Evolutionary conservation across 2,329 filamentous ascomycete species (phyloP), one percentile per base, ranked within the genome.

Genomic region (Ophiocordyceps australis): DNA sequence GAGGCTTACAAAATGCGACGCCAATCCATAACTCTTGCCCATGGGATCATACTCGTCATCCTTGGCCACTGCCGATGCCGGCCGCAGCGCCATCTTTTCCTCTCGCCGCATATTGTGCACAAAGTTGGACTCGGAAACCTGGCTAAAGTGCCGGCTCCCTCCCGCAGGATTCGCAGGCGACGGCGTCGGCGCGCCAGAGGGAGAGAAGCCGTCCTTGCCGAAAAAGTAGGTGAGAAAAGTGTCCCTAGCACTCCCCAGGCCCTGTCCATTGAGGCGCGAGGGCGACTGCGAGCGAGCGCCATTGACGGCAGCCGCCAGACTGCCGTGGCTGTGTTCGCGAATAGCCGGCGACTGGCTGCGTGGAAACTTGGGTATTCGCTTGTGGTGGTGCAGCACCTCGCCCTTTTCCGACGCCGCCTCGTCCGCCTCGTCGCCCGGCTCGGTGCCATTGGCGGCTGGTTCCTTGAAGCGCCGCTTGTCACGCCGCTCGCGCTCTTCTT

Each of bases 171-270:
- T 10, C 7, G 17, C 17, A 19, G 17, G 37, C 29, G 36, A 39
- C 4, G 45, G 57, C 43, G 31, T 56, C 42, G 30, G 59, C 55
- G 28, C 31, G 4, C 40, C 38, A 9, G 39, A 37, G 17, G 60
- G 51, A 20, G 41, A 39, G 15, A 67, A 61, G 24, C 80, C 80
- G 33, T 98, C 89, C 47, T 98, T 95, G 40, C 89, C 85, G 42
- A 98, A 98, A 55, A 98, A 98, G 53, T 98, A 98, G 53, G 86
- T 95, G 33, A 98, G 53, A 59, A 98, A 98, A 1, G 83, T 91
- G 52, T 98, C 89, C 33, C 75, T 70, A 21, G 80, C 70, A 32
- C 58, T 66, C 29, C 74, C 73, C 25, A 65, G 47, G 5, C 57
- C 57, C 35, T 70, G 66, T 15, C 59, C 59, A 35, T 68, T 68